These are phyloP conservation scores for Uronychia setigera DNA, from an alignment of 73 alveolate species.

Conservation along the genomic window DNA sequence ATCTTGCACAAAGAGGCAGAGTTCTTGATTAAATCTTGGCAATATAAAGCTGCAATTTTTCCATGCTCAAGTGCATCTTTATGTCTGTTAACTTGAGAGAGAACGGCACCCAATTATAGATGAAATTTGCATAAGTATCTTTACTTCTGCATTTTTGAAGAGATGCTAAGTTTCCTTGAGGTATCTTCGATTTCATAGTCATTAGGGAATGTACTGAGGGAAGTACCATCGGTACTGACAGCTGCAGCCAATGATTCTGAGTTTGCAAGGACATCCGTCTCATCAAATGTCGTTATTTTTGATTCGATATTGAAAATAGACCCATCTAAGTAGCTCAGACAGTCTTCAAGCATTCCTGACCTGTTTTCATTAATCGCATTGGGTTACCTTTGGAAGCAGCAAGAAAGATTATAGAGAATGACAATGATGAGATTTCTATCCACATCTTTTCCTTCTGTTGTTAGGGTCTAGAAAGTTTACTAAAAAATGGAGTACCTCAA, in stretches of 20 bases:
- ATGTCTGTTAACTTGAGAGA: slow-evolving; percentile 82
- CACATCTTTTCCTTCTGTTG: slow-evolving; percentile 75
- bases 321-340: slow-evolving; percentile 68
- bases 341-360: slow-evolving; percentile 62
- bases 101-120: slow-evolving; percentile 86
- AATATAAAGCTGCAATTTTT: slow-evolving; percentile 78
- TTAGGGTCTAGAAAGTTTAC: slow-evolving; percentile 40
- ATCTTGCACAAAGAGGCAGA: slow-evolving; percentile 19
- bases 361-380: not conserved
- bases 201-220: not conserved
- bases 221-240: not conserved
- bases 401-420: slow-evolving; percentile 66
- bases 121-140: slow-evolving; percentile 77
- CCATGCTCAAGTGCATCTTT: slow-evolving; percentile 85
- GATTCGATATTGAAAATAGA: slow-evolving; percentile 65
- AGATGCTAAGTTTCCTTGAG: not conserved
- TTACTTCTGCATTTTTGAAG: slow-evolving; percentile 64
- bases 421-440: slow-evolving; percentile 69
- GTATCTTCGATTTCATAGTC: not conserved
- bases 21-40: slow-evolving; percentile 70
- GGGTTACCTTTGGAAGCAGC: slow-evolving; percentile 52
- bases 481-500: slow-evolving; percentile 21
- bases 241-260: not conserved
- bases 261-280: slow-evolving; percentile 4
- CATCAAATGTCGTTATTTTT: slow-evolving; percentile 62